These are phyloP conservation scores for Penicillium sp. DNA, from an alignment of 2,329 filamentous ascomycete genomes.

Conservation along the genomic window DNA sequence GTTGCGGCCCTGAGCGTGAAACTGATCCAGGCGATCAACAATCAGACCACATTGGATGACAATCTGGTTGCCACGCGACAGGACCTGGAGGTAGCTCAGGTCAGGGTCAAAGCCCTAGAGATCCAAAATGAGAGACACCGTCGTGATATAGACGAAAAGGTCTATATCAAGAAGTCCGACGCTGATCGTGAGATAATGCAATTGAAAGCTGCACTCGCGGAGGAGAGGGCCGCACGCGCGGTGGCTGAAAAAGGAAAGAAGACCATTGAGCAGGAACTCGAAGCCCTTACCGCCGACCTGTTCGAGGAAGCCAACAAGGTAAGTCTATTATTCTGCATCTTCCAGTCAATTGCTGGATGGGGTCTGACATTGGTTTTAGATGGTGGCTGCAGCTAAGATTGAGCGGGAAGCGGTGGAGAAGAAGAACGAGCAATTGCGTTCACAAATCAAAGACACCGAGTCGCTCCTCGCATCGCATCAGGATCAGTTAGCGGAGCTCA, in stretches of 20 bases:
- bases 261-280: constrained; percentile 85
- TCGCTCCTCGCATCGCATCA: constrained; percentile 81
- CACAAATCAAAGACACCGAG: constrained; percentile 83
- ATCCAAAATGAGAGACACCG: constrained; percentile 64
- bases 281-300: constrained; percentile 83
- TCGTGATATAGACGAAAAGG: constrained; percentile 64
- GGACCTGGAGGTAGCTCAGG: constrained; percentile 70
- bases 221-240: constrained; percentile 62
- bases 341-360: not conserved
- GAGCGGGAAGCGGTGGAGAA: constrained; percentile 77
- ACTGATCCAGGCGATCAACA: constrained; percentile 94
- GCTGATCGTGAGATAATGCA: constrained; percentile 67
- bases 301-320: constrained; percentile 95
- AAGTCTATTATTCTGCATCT: constrained; percentile 14
- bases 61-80: constrained; percentile 74
- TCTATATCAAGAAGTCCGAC: constrained; percentile 69
- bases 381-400: constrained; percentile 85
- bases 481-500: constrained; percentile 86
- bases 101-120: constrained; percentile 66
- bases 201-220: constrained; percentile 55
- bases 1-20: constrained; percentile 90
- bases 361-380: constrained; percentile 45
- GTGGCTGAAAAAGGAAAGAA: constrained; percentile 74
- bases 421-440: constrained; percentile 80
- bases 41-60: constrained; percentile 89